Evolutionary conservation across 148 eudicot species (phyloP).

Genomic region (Heliamphora exappendiculata): DNA sequence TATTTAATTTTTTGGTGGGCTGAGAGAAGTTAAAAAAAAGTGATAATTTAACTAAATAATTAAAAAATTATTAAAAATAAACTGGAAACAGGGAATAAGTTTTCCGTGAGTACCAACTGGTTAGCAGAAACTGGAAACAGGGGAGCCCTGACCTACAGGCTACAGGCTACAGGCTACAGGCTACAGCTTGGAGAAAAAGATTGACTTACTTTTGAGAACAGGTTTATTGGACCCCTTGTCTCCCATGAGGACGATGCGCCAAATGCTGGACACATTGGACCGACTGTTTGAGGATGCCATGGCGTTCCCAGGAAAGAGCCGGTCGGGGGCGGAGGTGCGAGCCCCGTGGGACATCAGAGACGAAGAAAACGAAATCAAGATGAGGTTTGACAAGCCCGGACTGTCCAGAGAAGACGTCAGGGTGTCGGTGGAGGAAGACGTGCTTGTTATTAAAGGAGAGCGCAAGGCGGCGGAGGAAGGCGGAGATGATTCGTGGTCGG

Average conservation of each 20-base stretch:
- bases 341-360: conserved; percentile 78
- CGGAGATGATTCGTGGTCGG: conserved; percentile 32
- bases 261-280: conserved; percentile 79
- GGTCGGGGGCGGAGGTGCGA: conserved; percentile 32
- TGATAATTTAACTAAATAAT: no score
- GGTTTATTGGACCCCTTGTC: conserved; percentile 67
- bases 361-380: conserved; percentile 60
- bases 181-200: no score
- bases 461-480: conserved; percentile 32
- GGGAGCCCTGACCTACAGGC: no score
- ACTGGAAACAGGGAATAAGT: no score
- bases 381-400: conserved; percentile 89
- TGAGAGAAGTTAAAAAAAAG: no score
- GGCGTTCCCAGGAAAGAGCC: conserved; percentile 18
- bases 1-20: no score
- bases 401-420: conserved; percentile 64
- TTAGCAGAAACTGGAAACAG: no score
- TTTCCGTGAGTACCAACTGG: no score
- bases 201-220: conserved; percentile 13
- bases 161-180: no score
- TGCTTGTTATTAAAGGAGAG: conserved; percentile 53
- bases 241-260: conserved; percentile 76
- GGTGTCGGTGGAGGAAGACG: conserved; percentile 48
- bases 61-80: no score
- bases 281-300: conserved; percentile 54